Conservation (phyloP, 225 moss, liverwort and hornwort genomes). For the Sphagnum tenellum region DNA sequence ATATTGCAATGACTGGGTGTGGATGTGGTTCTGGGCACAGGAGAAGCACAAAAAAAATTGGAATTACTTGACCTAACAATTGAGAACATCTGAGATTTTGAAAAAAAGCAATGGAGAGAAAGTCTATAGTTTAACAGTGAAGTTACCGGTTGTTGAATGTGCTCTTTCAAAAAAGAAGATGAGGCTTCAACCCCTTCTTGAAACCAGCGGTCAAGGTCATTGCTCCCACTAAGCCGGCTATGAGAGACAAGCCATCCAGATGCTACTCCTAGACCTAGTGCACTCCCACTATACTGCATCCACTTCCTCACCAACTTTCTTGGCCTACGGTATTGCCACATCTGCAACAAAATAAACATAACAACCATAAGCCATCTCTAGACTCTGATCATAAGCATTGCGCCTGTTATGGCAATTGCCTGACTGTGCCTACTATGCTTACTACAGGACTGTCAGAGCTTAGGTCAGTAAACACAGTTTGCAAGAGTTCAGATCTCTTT, state of each 20-base stretch:
- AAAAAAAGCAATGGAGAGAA: neutral
- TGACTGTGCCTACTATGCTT: no score
- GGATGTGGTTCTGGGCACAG: no score
- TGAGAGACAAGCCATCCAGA: conserved; percentile 79
- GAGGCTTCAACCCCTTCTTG: conserved; percentile 56
- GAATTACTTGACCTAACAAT: neutral
- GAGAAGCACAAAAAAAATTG: no score
- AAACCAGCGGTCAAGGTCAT: conserved; percentile 78
- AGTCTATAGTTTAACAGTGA: neutral
- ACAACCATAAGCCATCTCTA: no score
- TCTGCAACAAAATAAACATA: conserved; percentile 25
- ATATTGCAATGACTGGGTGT: no score
- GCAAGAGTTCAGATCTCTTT: no score
- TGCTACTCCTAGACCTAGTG: conserved; percentile 41
- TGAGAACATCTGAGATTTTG: neutral
- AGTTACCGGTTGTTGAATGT: conserved; percentile 78
- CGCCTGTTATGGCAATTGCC: no score
- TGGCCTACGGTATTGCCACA: conserved; percentile 70
- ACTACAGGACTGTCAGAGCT: no score
- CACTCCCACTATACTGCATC: conserved; percentile 63
- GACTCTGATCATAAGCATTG: no score
- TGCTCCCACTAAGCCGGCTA: conserved; percentile 57
- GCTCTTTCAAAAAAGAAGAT: conserved; percentile 60
- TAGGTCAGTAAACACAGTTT: no score
- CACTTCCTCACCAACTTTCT: conserved; percentile 61